Conservation (phyloP, 352 stramenopile species). For the Globisporangium nunn region DNA sequence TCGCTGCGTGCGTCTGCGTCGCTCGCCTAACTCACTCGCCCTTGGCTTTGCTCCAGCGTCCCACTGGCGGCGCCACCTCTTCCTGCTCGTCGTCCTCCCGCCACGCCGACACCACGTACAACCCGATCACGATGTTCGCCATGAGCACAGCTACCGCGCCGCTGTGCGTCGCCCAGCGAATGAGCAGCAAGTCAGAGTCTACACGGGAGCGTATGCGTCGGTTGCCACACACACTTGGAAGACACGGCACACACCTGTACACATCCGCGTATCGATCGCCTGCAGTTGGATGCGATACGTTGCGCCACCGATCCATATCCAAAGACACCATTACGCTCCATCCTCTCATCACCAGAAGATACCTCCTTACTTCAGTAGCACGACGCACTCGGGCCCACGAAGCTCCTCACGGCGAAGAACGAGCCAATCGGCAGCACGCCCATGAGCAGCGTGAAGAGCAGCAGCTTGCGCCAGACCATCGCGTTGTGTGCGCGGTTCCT, state of each 20-base stretch:
- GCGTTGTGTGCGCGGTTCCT: conserved; percentile 72
- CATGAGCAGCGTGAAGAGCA: conserved; percentile 71
- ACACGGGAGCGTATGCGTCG: conserved; percentile 12
- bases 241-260: conserved; percentile 38
- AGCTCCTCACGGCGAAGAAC: conserved; percentile 49
- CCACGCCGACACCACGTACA: conserved; percentile 74
- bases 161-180: conserved; percentile 18
- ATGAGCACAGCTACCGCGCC: conserved; percentile 61
- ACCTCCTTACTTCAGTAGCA: too few species aligned
- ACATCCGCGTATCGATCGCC: conserved; percentile 46
- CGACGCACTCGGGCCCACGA: conserved; percentile 34
- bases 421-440: conserved; percentile 44
- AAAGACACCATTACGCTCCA: background rate
- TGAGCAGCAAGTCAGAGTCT: background rate
- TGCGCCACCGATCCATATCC: background rate
- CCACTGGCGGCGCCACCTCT: conserved; percentile 37
- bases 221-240: background rate
- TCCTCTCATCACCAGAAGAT: background rate
- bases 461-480: conserved; percentile 66
- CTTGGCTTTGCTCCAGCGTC: conserved; percentile 48
- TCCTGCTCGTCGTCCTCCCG: conserved; percentile 51
- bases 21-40: conserved; percentile 13
- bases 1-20: background rate
- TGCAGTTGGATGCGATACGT: conserved; percentile 7
- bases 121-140: conserved; percentile 70